Percentiles rank a stretch among this genome's conserved stretches.
phyloP scores from a whole-genome alignment of 495 filamentous ascomycete species.

The Neurospora sp. region DNA sequence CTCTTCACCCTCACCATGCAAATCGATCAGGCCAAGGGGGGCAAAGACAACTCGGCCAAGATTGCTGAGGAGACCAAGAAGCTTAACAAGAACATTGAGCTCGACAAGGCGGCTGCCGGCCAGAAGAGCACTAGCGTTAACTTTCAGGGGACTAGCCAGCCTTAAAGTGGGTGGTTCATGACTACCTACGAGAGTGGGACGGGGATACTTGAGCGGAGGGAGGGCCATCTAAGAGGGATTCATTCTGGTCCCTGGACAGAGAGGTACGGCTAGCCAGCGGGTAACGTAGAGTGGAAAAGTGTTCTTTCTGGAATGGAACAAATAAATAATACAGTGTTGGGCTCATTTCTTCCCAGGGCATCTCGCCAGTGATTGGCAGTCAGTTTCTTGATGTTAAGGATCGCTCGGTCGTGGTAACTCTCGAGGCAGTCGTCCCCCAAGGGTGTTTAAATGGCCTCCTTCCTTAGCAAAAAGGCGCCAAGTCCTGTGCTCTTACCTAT shows the following conservation, averaged over 20 bases:
- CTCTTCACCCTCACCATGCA: slow-evolving; percentile 24
- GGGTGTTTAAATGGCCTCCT: not conserved
- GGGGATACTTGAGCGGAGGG: not conserved
- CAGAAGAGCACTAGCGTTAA: slow-evolving; percentile 21
- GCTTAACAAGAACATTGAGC: slow-evolving; percentile 34
- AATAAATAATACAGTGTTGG: not conserved
- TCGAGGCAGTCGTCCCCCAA: not conserved
- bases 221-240: not conserved
- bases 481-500: not conserved
- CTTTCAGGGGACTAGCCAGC: slow-evolving; percentile 12
- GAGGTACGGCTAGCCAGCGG: not conserved
- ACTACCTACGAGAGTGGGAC: not conserved
- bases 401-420: not conserved
- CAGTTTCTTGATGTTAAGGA: not conserved
- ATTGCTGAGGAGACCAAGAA: slow-evolving; percentile 30
- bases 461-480: not conserved
- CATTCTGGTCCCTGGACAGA: not conserved
- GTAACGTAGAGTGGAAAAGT: not conserved
- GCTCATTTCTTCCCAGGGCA: not conserved
- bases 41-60: slow-evolving; percentile 23
- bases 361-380: not conserved
- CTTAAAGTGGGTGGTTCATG: not conserved
- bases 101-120: slow-evolving; percentile 28
- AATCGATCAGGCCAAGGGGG: slow-evolving; percentile 25
- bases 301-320: not conserved